phyloP scores from a whole-genome alignment of 225 moss, liverwort and hornwort species.

The Physcomitrellopsis africana region DNA sequence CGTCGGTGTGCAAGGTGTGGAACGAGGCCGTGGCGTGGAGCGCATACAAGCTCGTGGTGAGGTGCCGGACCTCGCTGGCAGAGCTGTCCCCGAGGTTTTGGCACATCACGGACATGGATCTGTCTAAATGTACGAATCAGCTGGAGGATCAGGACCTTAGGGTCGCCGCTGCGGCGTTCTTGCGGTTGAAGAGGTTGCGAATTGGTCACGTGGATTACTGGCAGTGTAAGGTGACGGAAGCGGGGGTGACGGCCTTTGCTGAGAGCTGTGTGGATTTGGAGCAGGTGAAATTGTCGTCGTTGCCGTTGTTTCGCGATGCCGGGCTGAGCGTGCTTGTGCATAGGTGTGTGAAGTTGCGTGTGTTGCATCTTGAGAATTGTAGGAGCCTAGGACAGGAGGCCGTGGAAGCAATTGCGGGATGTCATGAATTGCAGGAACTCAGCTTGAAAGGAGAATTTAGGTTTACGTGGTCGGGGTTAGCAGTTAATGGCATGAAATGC shows the following conservation, averaged over 20 bases:
- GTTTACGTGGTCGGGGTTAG: conserved; percentile 69
- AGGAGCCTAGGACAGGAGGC: conserved; percentile 61
- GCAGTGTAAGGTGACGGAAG: conserved; percentile 60
- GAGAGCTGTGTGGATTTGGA: conserved; percentile 52
- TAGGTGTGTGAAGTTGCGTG: conserved; percentile 43
- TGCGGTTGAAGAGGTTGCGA: conserved; percentile 50
- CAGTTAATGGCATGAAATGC: conserved; percentile 58
- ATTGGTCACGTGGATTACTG: conserved; percentile 49
- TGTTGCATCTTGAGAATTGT: conserved; percentile 59
- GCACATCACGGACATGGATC: conserved; percentile 71
- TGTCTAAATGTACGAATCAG: conserved; percentile 62
- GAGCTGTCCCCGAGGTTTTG: conserved; percentile 58
- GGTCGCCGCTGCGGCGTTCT: conserved; percentile 60
- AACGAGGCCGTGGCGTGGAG: conserved; percentile 79
- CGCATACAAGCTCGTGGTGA: conserved; percentile 69
- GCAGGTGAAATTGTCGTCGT: conserved; percentile 50
- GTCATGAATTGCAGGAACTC: conserved; percentile 55
- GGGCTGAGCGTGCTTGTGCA: conserved; percentile 46
- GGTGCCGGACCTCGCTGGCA: conserved; percentile 51
- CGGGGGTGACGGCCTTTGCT: conserved; percentile 59
- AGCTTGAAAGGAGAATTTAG: conserved; percentile 72
- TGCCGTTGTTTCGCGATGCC: conserved; percentile 50
- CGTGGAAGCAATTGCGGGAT: conserved; percentile 58
- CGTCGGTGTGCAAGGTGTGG: conserved; percentile 79
- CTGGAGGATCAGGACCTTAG: conserved; percentile 69